Base-by-base conservation (phyloP, 2,329 filamentous ascomycete species). In the Cytospora leucostoma region DNA sequence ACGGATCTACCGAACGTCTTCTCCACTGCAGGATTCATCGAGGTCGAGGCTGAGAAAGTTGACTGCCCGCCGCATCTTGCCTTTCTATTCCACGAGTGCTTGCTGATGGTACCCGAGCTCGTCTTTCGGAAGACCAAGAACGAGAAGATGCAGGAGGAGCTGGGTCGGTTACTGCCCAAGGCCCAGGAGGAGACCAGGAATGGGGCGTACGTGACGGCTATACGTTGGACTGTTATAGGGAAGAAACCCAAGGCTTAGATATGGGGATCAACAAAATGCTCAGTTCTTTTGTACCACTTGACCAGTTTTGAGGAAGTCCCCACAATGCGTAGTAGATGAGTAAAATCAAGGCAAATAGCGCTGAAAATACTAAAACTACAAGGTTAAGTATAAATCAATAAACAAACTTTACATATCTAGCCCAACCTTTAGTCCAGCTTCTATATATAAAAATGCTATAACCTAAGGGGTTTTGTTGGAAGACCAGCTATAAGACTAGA, bases 111-210 rank as follows among this genome's bases (percentile, higher is more conserved):
- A 1, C 66, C 70, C 37, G 69, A 70, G 19, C 47, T 67, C 11
- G 66, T 69, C 44, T 65, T 66, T 2, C 67, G 65, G 15, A 70
- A 67, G 66, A 68, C 68, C 4, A 62, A 67, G 32, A 68, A 67
- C 44, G 64, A 67, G 56, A 32, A 56, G 3, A 61, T 69, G 60
- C 59, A 66, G 5, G 6, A 47, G 0, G 63, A 67, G 34, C 11
- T 68, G 15, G 49, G 34, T 1, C 64, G 64, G 2, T 53, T 71
- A 1, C 53, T 71, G 8, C 67, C 69, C 17, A 21, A 50, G 6
- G 66, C 64, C 1, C 50, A 61, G 1, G 53, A 68, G 50, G 65
- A 69, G 50, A 64, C 66, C 1, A 56, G 47, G 53, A 49, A 57
- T 12, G 68, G 65, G 1, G 64, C 65, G 2, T 68, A 59, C 17